These are phyloP conservation scores for Penicillium sp. DNA, from an alignment of 2,329 filamentous ascomycete genomes.

Conservation along the genomic window DNA sequence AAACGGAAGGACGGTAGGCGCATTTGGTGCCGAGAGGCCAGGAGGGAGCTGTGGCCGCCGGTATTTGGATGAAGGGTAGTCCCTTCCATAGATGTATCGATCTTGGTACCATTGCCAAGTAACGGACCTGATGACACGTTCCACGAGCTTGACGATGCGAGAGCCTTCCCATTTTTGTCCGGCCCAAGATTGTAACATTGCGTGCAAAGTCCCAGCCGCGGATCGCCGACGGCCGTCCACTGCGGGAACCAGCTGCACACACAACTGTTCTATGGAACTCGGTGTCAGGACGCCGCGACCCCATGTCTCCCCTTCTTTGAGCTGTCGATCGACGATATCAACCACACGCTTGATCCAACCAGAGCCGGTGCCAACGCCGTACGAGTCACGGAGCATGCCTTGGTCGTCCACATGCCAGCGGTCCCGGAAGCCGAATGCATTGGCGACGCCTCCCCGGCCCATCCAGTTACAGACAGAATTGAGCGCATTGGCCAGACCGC, in stretches of 20 bases:
- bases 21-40: constrained; percentile 76
- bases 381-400: constrained; percentile 80
- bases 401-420: constrained; percentile 90
- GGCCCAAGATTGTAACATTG: constrained; percentile 63
- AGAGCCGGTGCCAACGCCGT: constrained; percentile 63
- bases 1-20: constrained; percentile 93
- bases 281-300: constrained; percentile 72
- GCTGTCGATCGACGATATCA: constrained; percentile 85
- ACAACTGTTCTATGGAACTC: constrained; percentile 57
- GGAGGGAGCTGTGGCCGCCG: constrained; percentile 73
- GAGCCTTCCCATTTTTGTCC: constrained; percentile 87
- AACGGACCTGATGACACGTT: constrained; percentile 78
- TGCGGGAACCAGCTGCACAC: constrained; percentile 51
- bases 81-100: constrained; percentile 67
- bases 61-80: constrained; percentile 66
- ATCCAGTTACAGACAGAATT: constrained; percentile 97
- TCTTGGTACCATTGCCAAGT: constrained; percentile 90
- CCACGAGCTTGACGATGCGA: constrained; percentile 78
- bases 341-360: constrained; percentile 92
- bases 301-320: constrained; percentile 85
- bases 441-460: constrained; percentile 81
- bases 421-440: constrained; percentile 75
- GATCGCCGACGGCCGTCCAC: constrained; percentile 31
- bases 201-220: constrained; percentile 37
- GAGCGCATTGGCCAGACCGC: constrained; percentile 89